Evolutionary conservation across 1,284 basidiomycete genomes (phyloP).

Genomic region (Heterobasidion parviporum): DNA sequence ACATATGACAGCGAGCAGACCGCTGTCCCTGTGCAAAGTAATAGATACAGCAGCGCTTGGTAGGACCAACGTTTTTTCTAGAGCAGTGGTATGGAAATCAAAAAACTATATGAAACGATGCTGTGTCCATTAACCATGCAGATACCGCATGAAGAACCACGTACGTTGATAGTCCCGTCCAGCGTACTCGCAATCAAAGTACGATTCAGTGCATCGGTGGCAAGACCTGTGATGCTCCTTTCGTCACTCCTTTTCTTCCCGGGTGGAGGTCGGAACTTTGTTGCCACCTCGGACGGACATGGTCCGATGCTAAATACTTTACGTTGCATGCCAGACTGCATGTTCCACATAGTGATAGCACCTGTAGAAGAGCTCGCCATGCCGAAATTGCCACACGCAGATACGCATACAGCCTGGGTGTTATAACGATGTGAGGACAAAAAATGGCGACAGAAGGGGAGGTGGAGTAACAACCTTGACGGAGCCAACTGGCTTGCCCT

Average conservation of each 20-base stretch:
- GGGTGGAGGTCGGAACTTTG: conserved; percentile 19
- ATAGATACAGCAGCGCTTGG: conserved; percentile 68
- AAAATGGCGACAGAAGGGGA: not conserved
- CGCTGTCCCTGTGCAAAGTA: conserved; percentile 77
- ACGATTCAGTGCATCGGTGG: conserved; percentile 81
- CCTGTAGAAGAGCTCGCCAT: conserved; percentile 78
- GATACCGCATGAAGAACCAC: conserved; percentile 20
- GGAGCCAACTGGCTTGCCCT: conserved; percentile 46
- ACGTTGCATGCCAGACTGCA: conserved; percentile 89
- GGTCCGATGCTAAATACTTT: conserved; percentile 67
- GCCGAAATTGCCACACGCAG: conserved; percentile 95
- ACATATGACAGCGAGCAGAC: conserved; percentile 78
- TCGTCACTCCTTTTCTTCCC: conserved; percentile 39
- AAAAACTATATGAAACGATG: conserved; percentile 66
- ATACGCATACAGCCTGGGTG: conserved; percentile 78
- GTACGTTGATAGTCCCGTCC: conserved; percentile 83
- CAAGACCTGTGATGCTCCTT: conserved; percentile 75
- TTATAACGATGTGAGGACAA: not conserved
- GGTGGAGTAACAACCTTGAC: conserved; percentile 45
- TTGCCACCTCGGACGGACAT: conserved; percentile 45
- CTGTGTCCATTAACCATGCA: not conserved
- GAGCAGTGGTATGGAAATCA: conserved; percentile 82
- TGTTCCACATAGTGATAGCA: conserved; percentile 84
- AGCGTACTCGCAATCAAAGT: conserved; percentile 77
- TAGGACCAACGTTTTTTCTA: conserved; percentile 62